phyloP scores from a whole-genome alignment of 495 filamentous ascomycete species.

The Daldinia loculata region DNA sequence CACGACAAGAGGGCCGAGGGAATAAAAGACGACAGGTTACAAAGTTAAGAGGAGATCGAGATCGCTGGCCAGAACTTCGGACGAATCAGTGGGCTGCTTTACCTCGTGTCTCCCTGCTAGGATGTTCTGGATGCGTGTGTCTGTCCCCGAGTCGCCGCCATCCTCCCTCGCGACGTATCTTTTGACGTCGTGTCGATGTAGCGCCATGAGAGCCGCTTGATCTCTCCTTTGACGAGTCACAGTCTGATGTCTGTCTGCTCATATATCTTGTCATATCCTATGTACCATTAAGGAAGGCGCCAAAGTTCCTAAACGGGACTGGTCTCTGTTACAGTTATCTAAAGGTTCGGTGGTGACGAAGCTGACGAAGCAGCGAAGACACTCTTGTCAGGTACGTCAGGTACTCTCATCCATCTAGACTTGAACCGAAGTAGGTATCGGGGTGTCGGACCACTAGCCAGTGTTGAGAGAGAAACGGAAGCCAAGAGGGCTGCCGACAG shows the following conservation, averaged over 20 bases:
- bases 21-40: conserved; percentile 21
- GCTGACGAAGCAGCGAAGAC: conserved; percentile 13
- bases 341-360: conserved; percentile 12
- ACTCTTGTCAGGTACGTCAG: conserved; percentile 35
- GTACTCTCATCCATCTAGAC: conserved; percentile 12
- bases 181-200: conserved; percentile 24
- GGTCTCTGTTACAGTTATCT: conserved; percentile 24
- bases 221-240: conserved; percentile 12
- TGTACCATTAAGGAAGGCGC: neutral
- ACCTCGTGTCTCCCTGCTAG: conserved; percentile 40
- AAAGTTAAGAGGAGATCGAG: conserved; percentile 36
- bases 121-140: conserved; percentile 22
- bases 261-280: neutral
- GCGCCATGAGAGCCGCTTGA: conserved; percentile 21
- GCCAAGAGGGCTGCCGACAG: conserved; percentile 36
- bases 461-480: conserved; percentile 30
- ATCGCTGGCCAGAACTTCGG: conserved; percentile 32
- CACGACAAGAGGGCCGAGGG: conserved; percentile 17
- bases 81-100: conserved; percentile 43
- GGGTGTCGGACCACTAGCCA: conserved; percentile 40
- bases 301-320: conserved; percentile 19
- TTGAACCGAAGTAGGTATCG: conserved; percentile 14
- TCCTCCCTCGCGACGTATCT: conserved; percentile 26
- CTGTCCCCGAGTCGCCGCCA: conserved; percentile 37
- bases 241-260: conserved; percentile 20